These are phyloP conservation scores for Bassia scoparia DNA, from an alignment of 148 eudicot genomes.

Conservation along the genomic window DNA sequence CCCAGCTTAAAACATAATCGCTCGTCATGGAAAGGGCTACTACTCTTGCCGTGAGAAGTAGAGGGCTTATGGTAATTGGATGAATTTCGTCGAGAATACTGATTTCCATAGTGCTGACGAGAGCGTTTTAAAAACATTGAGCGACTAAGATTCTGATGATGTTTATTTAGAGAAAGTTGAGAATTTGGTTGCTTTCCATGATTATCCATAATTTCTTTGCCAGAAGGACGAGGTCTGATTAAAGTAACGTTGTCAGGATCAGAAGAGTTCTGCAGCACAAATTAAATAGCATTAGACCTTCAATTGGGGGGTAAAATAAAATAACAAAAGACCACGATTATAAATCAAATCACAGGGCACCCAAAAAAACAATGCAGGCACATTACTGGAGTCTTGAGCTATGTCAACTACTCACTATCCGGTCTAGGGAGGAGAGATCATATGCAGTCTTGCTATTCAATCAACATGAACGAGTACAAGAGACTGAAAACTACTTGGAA, in stretches of 20 bases:
- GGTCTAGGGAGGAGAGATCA: neutral
- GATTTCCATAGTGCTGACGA: slow-evolving; percentile 49
- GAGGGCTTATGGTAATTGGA: slow-evolving; percentile 46
- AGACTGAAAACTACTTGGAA: neutral
- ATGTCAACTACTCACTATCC: neutral
- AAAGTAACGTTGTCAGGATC: slow-evolving; percentile 24
- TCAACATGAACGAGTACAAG: neutral
- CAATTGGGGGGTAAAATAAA: neutral
- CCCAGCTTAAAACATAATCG: slow-evolving; percentile 44
- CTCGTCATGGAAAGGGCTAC: slow-evolving; percentile 32
- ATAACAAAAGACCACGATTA: neutral
- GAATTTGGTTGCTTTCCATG: slow-evolving; percentile 34
- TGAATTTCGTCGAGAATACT: slow-evolving; percentile 52
- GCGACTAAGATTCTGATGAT: slow-evolving; percentile 42
- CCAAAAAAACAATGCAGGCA: slow-evolving; percentile 1
- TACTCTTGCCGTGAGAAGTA: slow-evolving; percentile 43
- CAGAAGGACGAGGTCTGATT: slow-evolving; percentile 34
- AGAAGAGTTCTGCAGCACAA: slow-evolving; percentile 15
- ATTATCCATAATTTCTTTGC: slow-evolving; percentile 44
- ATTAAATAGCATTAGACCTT: neutral
- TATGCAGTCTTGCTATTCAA: neutral
- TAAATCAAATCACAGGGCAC: neutral
- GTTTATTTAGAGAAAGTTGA: slow-evolving; percentile 37
- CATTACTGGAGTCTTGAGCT: neutral
- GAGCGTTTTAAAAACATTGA: slow-evolving; percentile 44